Evolutionary conservation across 495 filamentous ascomycete genomes (phyloP).

Genomic region (Lepraria neglecta): DNA sequence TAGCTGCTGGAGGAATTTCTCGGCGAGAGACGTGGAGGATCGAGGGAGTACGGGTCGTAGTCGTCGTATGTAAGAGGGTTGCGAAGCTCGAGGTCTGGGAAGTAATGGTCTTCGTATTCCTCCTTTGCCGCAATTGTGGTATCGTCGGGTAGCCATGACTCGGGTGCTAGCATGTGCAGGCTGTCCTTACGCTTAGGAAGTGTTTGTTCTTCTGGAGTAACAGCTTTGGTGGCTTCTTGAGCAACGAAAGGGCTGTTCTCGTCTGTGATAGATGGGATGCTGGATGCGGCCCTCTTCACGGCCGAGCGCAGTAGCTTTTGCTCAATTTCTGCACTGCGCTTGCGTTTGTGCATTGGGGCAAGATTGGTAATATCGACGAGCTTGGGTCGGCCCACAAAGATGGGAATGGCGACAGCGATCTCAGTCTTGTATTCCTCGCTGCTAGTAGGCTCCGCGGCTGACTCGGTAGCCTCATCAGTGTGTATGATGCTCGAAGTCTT

Average conservation of each 20-base stretch:
- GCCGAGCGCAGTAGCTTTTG: constrained; percentile 6
- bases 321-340: constrained; percentile 18
- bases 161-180: constrained; percentile 16
- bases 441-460: not conserved
- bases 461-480: constrained; percentile 1
- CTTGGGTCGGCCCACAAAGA: constrained; percentile 25
- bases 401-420: constrained; percentile 27
- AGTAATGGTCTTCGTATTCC: constrained; percentile 23
- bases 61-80: constrained; percentile 22
- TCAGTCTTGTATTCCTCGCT: constrained; percentile 21
- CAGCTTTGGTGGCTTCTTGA: constrained; percentile 12
- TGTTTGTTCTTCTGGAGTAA: not conserved
- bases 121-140: constrained; percentile 9
- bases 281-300: constrained; percentile 11
- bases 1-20: constrained; percentile 19
- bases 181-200: constrained; percentile 17
- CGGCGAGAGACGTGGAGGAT: constrained; percentile 23
- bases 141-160: constrained; percentile 27
- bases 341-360: constrained; percentile 31
- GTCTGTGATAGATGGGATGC: constrained; percentile 9
- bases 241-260: constrained; percentile 11
- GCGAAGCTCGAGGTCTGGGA: constrained; percentile 20
- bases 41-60: constrained; percentile 28
- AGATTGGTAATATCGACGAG: constrained; percentile 28
- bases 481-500: constrained; percentile 10